phyloP scores from a whole-genome alignment of 2,329 filamentous ascomycete species.

The Ophiostoma himal-ulmi region DNA sequence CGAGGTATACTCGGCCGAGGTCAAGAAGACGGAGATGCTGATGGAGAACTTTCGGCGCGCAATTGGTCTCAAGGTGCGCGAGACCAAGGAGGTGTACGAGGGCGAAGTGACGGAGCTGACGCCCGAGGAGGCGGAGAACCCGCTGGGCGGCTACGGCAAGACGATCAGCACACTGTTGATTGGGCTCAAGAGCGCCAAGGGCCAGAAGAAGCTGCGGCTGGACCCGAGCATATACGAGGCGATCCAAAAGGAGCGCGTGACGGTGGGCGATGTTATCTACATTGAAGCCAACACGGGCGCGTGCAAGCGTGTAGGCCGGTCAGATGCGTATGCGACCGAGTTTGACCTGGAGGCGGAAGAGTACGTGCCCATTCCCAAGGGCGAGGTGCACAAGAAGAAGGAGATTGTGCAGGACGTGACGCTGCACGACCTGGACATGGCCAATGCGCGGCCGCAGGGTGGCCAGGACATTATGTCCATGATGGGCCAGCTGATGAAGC shows the following conservation, averaged over 20 bases:
- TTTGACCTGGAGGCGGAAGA: slow-evolving; percentile 98
- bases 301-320: slow-evolving; percentile 92
- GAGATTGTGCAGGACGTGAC: slow-evolving; percentile 99
- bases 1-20: slow-evolving; percentile 95
- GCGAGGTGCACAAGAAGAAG: slow-evolving; percentile 99
- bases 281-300: slow-evolving; percentile 98
- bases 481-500: slow-evolving; percentile 99
- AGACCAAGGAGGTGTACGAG: slow-evolving; percentile 99
- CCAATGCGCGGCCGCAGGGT: slow-evolving; percentile 89
- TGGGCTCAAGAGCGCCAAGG: slow-evolving; percentile 88
- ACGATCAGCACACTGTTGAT: slow-evolving; percentile 95
- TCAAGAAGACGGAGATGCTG: slow-evolving; percentile 98
- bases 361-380: slow-evolving; percentile 97
- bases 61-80: slow-evolving; percentile 92
- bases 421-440: slow-evolving; percentile 91
- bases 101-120: slow-evolving; percentile 97
- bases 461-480: slow-evolving; percentile 99
- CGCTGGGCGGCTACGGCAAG: slow-evolving; percentile 90
- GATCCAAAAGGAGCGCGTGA: slow-evolving; percentile 95
- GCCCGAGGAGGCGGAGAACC: slow-evolving; percentile 96
- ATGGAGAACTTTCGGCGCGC: slow-evolving; percentile 99
- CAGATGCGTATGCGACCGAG: slow-evolving; percentile 94
- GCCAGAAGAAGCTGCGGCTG: slow-evolving; percentile 93
- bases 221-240: slow-evolving; percentile 99
- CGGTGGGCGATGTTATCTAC: slow-evolving; percentile 95